Evolutionary conservation across 495 filamentous ascomycete species (phyloP).

Genomic region (Penicillium crystallinum): DNA sequence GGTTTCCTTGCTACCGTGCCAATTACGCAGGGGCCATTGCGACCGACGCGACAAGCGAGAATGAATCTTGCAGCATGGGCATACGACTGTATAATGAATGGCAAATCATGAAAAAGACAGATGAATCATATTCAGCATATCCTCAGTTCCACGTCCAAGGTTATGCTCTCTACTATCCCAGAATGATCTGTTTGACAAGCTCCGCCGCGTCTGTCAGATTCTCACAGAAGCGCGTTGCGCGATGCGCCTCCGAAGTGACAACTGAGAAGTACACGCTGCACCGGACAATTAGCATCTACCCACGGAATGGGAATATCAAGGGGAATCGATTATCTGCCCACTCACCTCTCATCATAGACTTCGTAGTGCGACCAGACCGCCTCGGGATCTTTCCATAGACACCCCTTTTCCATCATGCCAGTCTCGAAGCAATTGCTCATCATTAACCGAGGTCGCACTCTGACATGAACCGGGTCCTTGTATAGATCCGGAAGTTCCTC

Average conservation of each 20-base stretch:
- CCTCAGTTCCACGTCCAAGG: too few relatives aligned
- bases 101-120: too few relatives aligned
- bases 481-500: slow-evolving; percentile 2
- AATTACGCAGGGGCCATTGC: too few relatives aligned
- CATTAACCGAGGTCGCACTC: background rate
- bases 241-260: background rate
- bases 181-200: background rate
- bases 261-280: background rate
- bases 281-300: background rate
- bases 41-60: too few relatives aligned
- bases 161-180: too few relatives aligned
- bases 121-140: too few relatives aligned
- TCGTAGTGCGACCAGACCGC: background rate
- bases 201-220: background rate
- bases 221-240: background rate
- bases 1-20: too few relatives aligned
- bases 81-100: too few relatives aligned
- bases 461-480: slow-evolving; percentile 1
- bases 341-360: background rate
- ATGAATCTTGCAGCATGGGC: too few relatives aligned
- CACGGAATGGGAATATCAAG: too few relatives aligned
- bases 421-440: background rate
- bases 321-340: too few relatives aligned
- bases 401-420: background rate
- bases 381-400: background rate